A percentile compares a stretch with the other conserved stretches of the same genome.
Conservation (phyloP, 2,329 filamentous ascomycete species). For the Geoglossum cookeanum region DNA sequence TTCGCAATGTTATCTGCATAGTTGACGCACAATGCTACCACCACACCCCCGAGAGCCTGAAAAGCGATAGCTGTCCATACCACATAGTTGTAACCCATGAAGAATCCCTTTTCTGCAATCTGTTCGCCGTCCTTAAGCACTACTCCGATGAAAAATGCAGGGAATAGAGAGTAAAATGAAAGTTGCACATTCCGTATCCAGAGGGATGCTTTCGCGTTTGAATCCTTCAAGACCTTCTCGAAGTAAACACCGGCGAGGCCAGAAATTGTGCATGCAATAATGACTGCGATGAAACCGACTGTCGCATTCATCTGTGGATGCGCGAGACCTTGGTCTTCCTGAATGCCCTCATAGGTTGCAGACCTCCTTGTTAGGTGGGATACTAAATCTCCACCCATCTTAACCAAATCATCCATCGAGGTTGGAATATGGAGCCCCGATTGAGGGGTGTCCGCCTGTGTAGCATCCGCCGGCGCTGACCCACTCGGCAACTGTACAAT, state of each 20-base stretch:
- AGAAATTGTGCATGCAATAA: conserved; percentile 12
- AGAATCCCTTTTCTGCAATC: conserved; percentile 73
- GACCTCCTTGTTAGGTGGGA: conserved; percentile 2
- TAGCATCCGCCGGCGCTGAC: not conserved
- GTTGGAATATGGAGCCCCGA: not conserved
- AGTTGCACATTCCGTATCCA: conserved; percentile 94
- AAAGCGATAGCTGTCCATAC: conserved; percentile 74
- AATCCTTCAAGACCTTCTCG: conserved; percentile 68
- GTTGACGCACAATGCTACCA: conserved; percentile 66
- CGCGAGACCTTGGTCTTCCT: conserved; percentile 6
- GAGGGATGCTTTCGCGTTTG: conserved; percentile 52
- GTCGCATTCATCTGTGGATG: conserved; percentile 6
- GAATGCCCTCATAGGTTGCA: conserved; percentile 6
- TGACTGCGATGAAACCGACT: conserved; percentile 11
- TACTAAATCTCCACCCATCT: not conserved
- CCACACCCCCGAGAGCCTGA: conserved; percentile 67
- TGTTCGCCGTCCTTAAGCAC: conserved; percentile 71
- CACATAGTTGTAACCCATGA: conserved; percentile 81
- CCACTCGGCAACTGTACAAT: conserved; percentile 11
- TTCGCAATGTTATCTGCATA: conserved; percentile 82
- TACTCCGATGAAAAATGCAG: conserved; percentile 70
- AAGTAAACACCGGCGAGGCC: conserved; percentile 16
- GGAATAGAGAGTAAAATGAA: conserved; percentile 84
- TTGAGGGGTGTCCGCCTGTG: not conserved
- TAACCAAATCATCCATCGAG: not conserved